phyloP scores from a whole-genome alignment of 2,329 filamentous ascomycete genomes.

The Colletotrichum somersetense region DNA sequence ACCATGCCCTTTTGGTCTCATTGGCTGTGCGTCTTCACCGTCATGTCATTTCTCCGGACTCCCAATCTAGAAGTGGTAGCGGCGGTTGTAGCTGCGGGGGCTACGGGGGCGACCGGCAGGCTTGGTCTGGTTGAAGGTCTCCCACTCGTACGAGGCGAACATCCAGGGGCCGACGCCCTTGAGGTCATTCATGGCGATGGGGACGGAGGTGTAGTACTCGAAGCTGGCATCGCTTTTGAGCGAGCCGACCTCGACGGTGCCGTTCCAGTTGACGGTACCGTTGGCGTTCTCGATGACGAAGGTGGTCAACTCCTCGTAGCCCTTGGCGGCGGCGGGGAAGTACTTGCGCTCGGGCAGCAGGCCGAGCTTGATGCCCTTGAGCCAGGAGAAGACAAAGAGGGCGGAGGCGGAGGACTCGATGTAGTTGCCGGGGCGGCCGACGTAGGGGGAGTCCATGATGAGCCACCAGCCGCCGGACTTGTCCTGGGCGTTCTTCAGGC shows the following conservation, averaged over 20 bases:
- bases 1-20: slow-evolving; percentile 12
- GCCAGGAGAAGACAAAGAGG: slow-evolving; percentile 67
- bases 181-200: slow-evolving; percentile 42
- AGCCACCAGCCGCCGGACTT: slow-evolving; percentile 68
- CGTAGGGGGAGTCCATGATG: slow-evolving; percentile 64
- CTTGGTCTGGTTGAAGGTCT: slow-evolving; percentile 41
- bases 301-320: slow-evolving; percentile 55
- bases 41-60: background rate
- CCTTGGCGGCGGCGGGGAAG: slow-evolving; percentile 50
- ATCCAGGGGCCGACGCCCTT: slow-evolving; percentile 44
- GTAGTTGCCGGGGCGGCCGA: slow-evolving; percentile 66
- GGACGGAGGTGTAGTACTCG: slow-evolving; percentile 47
- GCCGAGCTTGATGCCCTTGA: slow-evolving; percentile 47
- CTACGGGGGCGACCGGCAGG: slow-evolving; percentile 2
- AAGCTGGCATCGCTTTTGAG: slow-evolving; percentile 64
- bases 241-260: slow-evolving; percentile 66
- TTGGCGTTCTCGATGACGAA: slow-evolving; percentile 62
- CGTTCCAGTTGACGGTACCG: slow-evolving; percentile 63
- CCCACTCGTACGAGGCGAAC: slow-evolving; percentile 44
- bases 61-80: slow-evolving; percentile 14
- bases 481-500: slow-evolving; percentile 58
- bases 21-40: background rate
- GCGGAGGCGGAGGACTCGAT: slow-evolving; percentile 70
- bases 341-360: slow-evolving; percentile 56
- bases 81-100: slow-evolving; percentile 34